A percentile compares a stretch with the other conserved stretches of the same genome.
Conservation (phyloP, 1,284 basidiomycete species). For the Cryptococcus amylolentus region DNA sequence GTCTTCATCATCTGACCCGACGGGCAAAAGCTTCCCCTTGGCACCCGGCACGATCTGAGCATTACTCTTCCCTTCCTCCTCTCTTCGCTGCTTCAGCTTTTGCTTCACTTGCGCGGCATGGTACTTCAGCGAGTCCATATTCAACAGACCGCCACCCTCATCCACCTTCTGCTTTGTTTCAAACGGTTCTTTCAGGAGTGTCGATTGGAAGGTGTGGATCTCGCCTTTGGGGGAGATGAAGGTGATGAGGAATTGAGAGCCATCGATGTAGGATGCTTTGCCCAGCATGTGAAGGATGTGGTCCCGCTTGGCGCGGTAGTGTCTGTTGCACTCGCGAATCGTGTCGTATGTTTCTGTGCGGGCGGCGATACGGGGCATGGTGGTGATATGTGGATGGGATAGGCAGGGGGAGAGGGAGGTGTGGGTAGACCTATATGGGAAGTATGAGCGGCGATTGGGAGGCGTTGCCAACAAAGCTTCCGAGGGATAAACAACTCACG, state of each 20-base stretch:
- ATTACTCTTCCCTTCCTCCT: conserved; percentile 31
- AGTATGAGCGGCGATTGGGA: too few relatives aligned
- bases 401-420: neutral
- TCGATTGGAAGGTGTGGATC: conserved; percentile 55
- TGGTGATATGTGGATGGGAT: neutral
- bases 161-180: conserved; percentile 31
- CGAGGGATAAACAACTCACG: too few relatives aligned
- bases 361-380: conserved; percentile 55
- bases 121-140: conserved; percentile 40
- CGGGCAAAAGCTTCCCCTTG: conserved; percentile 20
- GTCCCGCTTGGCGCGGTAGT: conserved; percentile 57
- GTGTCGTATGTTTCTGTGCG: conserved; percentile 55
- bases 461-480: too few relatives aligned
- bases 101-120: conserved; percentile 34
- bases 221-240: conserved; percentile 55
- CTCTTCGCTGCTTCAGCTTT: conserved; percentile 36
- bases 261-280: conserved; percentile 54
- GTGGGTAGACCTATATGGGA: too few relatives aligned
- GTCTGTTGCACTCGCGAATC: conserved; percentile 54
- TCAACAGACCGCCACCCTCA: conserved; percentile 29
- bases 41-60: neutral
- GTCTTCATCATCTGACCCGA: conserved; percentile 23
- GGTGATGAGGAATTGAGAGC: conserved; percentile 55
- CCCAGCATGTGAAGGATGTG: conserved; percentile 55
- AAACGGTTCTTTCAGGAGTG: conserved; percentile 37